These are phyloP conservation scores for Blastobotrys elegans DNA, from an alignment of 1,139 yeast genomes.

Conservation along the genomic window DNA sequence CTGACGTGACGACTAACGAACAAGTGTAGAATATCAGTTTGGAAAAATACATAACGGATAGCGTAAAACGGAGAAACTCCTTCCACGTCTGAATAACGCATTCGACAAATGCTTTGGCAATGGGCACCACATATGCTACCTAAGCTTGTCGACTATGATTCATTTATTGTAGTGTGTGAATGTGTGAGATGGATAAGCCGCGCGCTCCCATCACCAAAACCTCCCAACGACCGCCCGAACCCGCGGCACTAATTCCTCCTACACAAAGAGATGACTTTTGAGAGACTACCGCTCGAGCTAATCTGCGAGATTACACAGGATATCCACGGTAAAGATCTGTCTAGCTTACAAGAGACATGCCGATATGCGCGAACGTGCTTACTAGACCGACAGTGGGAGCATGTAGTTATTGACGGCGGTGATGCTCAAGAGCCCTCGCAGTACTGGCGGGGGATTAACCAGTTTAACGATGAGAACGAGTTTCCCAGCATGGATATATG, in stretches of 20 bases:
- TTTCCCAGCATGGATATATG: not conserved
- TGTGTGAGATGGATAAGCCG: too few relatives aligned
- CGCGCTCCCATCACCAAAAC: too few relatives aligned
- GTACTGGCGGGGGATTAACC: not conserved
- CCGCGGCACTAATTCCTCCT: too few relatives aligned
- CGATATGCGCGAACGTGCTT: not conserved
- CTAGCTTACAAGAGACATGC: conserved; percentile 2
- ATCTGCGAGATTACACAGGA: conserved; percentile 1
- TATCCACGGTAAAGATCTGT: not conserved
- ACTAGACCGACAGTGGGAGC: conserved; percentile 9
- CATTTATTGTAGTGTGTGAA: not conserved
- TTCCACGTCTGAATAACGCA: not conserved
- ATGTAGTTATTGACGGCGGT: conserved; percentile 3
- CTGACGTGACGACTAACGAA: not conserved
- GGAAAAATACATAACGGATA: not conserved
- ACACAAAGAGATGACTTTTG: not conserved
- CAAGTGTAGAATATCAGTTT: not conserved
- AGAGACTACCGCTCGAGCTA: conserved; percentile 7
- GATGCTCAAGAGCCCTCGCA: not conserved
- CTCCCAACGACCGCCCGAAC: not conserved
- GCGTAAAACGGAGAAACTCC: not conserved
- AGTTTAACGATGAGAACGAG: not conserved
- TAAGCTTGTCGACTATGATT: not conserved
- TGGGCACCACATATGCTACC: not conserved
- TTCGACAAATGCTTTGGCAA: not conserved